Evolutionary conservation across 345 rosid genomes (phyloP), one percentile per base, ranked within the genome.

Genomic region (Ceriops tagal): DNA sequence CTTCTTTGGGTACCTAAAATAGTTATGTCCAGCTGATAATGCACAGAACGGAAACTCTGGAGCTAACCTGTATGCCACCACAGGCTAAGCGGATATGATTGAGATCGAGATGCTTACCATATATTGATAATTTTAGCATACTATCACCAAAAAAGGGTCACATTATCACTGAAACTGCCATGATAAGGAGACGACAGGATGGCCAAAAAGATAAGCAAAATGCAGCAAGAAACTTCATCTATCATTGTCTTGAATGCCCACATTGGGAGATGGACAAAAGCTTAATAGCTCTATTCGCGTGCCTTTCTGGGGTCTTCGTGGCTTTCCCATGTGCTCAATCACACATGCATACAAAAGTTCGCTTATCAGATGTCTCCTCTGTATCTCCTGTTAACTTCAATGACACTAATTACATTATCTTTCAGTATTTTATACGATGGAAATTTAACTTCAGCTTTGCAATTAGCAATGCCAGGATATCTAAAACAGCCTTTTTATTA

Each of bases 261-360:
- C 53, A 51, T 62, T 70, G 68, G 75, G 60, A 30, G 53, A 68
- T 39, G 52, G 78, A 71, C 73, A 71, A 71, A 73, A 73, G 43
- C 75, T 76, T 71, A 84, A 78, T 75, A 78, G 67, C 46, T 61
- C 78, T 39, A 63, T 63, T 73, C 88, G 77, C 83, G 79, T 79
- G 85, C 72, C 43, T 24, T 5, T 65, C 78, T 65, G 71, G 53
- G 53, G 24, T 21, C 20, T 72, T 68, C 77, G 59, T 67, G 69
- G 66, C 72, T 26, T 47, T 47, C 78, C 80, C 88, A 86, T 84
- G 84, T 79, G 85, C 77, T 73, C 61, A 62, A 67, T 59, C 70
- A 37, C 79, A 62, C 56, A 72, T 82, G 65, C 80, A 65, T 71
- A 71, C 88, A 79, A 67, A 61, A 24, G 22, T 61, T 22, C 61